phyloP scores from a whole-genome alignment of 1,139 yeast species.

The Sugiyamaella castrensis region DNA sequence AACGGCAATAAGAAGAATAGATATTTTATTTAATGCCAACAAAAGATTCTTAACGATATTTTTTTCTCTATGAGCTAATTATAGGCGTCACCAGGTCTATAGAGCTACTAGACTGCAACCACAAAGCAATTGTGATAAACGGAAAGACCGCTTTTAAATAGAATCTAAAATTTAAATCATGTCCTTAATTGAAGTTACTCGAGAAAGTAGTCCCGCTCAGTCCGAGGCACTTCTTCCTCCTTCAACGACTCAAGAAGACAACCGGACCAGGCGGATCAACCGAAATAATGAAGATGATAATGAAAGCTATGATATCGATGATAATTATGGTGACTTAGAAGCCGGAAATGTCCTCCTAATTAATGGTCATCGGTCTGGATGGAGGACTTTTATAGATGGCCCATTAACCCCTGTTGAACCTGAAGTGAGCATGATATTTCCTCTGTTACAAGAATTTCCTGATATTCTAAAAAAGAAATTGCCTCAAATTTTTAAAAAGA shows the following conservation, averaged over 20 bases:
- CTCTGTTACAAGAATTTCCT: constrained; percentile 28
- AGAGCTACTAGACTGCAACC: too few relatives aligned
- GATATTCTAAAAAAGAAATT: constrained; percentile 13
- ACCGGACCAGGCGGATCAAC: background rate
- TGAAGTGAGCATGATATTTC: constrained; percentile 25
- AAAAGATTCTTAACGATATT: too few relatives aligned
- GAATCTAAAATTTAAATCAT: background rate
- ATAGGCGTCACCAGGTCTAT: too few relatives aligned
- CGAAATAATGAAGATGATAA: too few relatives aligned
- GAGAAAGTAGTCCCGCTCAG: constrained; percentile 2
- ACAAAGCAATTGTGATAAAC: too few relatives aligned
- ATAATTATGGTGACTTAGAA: constrained; percentile 36
- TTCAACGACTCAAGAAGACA: too few relatives aligned
- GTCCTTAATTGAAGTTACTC: constrained; percentile 4
- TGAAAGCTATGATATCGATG: constrained; percentile 3
- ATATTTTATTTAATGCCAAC: too few relatives aligned
- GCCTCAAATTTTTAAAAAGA: constrained; percentile 11
- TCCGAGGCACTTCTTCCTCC: background rate
- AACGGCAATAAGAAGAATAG: too few relatives aligned
- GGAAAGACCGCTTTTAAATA: too few relatives aligned
- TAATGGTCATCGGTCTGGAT: background rate
- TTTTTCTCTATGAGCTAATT: too few relatives aligned
- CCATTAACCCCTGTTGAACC: constrained; percentile 29
- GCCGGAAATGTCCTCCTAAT: constrained; percentile 17
- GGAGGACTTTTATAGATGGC: constrained; percentile 26